A percentile compares a stretch with the other conserved stretches of the same genome.
These are phyloP conservation scores for Aphanomyces euteiches DNA, from an alignment of 352 stramenopile species.

Conservation along the genomic window DNA sequence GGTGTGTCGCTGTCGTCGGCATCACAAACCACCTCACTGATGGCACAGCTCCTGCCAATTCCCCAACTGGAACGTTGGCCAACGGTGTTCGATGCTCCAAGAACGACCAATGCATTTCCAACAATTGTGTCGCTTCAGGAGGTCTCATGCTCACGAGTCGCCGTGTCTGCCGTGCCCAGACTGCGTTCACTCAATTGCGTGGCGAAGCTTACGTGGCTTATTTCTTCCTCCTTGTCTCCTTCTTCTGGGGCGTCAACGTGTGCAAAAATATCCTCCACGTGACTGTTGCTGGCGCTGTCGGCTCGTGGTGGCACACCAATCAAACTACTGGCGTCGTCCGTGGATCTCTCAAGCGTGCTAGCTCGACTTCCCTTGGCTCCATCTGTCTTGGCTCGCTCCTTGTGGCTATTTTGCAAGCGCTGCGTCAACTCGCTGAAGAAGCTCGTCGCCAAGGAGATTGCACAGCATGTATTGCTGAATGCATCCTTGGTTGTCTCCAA, in stretches of 20 bases:
- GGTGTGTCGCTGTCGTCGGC: conserved; percentile 80
- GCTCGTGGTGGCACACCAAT: conserved; percentile 93
- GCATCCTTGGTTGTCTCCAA: conserved; percentile 77
- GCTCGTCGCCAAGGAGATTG: conserved; percentile 67
- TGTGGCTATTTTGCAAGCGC: conserved; percentile 89
- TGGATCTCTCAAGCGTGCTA: conserved; percentile 75
- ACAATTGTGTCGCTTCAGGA: conserved; percentile 35
- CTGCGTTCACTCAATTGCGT: conserved; percentile 24
- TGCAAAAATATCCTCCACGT: conserved; percentile 92
- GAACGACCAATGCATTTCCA: conserved; percentile 43
- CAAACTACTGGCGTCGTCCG: conserved; percentile 79
- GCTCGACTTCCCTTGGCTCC: conserved; percentile 90
- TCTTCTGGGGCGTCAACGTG: conserved; percentile 90
- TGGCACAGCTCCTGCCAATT: conserved; percentile 20
- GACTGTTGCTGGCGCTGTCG: conserved; percentile 89
- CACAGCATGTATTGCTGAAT: conserved; percentile 75
- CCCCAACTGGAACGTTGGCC: conserved; percentile 21
- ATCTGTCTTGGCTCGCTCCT: conserved; percentile 94
- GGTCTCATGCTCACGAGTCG: conserved; percentile 10
- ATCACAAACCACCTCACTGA: conserved; percentile 76
- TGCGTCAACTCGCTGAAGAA: conserved; percentile 75
- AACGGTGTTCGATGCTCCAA: conserved; percentile 34
- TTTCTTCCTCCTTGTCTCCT: conserved; percentile 88
- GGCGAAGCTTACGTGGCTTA: conserved; percentile 42
- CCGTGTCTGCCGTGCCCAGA: background rate